Evolutionary conservation across 2,329 filamentous ascomycete genomes (phyloP).

Genomic region (Fusarium napiforme): DNA sequence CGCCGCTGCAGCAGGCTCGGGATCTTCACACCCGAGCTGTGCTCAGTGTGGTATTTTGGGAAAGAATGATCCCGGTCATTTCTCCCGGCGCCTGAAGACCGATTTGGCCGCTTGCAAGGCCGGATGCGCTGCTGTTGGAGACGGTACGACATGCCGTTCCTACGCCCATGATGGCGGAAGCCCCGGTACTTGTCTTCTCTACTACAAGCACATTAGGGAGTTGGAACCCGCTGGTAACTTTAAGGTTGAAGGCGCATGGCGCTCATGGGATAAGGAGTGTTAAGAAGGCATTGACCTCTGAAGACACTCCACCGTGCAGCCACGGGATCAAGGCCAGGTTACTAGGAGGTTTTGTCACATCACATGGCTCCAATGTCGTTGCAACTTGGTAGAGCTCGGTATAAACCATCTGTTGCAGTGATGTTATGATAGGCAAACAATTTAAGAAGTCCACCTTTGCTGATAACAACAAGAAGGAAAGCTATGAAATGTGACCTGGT

Average conservation of each 20-base stretch:
- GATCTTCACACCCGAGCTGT: background rate
- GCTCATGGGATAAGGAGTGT: background rate
- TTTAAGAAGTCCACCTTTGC: background rate
- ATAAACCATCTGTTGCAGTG: background rate
- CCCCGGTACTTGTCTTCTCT: background rate
- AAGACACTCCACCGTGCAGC: background rate
- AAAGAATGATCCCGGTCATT: background rate
- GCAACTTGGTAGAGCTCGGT: rapidly evolving
- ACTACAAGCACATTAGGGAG: background rate
- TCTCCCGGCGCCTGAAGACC: background rate
- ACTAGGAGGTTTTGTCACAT: rapidly evolving
- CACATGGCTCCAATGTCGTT: background rate
- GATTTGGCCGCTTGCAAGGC: background rate
- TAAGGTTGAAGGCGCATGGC: background rate
- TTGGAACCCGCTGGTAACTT: background rate
- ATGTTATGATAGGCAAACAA: no score
- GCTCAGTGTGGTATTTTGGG: no score
- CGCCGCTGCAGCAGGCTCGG: background rate
- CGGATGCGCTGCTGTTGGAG: background rate
- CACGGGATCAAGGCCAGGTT: background rate
- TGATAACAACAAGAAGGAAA: background rate
- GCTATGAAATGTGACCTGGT: background rate
- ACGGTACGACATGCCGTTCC: background rate
- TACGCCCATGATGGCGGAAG: background rate
- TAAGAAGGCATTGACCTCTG: background rate